Percentiles rank a stretch among this genome's conserved stretches.
Evolutionary conservation across 2,329 filamentous ascomycete genomes (phyloP).

Genomic region (Cephalotrichum gorgonifer): DNA sequence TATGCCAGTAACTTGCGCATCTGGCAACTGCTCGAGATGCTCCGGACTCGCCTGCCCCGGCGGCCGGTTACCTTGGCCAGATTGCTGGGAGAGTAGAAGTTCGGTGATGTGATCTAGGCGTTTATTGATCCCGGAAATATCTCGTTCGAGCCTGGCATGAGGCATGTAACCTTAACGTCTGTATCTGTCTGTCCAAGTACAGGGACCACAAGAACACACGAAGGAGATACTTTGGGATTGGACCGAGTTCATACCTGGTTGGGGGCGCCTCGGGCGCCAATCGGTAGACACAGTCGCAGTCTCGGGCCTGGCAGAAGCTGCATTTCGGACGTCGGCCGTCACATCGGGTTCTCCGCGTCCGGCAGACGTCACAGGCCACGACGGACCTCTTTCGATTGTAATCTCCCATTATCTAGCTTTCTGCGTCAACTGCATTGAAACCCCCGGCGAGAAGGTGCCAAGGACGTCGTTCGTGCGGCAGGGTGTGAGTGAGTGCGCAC

Average conservation of each 20-base stretch:
- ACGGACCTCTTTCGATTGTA: background rate
- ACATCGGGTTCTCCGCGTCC: constrained; percentile 6
- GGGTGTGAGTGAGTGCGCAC: no score
- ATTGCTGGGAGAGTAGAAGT: background rate
- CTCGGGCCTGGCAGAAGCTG: constrained; percentile 1
- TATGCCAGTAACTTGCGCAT: no score
- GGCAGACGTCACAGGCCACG: constrained; percentile 6
- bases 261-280: background rate
- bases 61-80: background rate
- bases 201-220: no score
- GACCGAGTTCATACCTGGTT: background rate
- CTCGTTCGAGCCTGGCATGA: background rate
- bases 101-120: background rate
- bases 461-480: no score
- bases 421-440: no score
- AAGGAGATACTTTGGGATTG: background rate
- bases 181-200: no score
- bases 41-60: no score
- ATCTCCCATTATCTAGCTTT: background rate
- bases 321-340: constrained; percentile 5
- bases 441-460: no score
- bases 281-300: constrained; percentile 5
- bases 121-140: background rate
- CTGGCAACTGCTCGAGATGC: no score
- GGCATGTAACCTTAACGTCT: background rate